Conservation (phyloP, 345 rosid species). For the Lenwebbia sp. region DNA sequence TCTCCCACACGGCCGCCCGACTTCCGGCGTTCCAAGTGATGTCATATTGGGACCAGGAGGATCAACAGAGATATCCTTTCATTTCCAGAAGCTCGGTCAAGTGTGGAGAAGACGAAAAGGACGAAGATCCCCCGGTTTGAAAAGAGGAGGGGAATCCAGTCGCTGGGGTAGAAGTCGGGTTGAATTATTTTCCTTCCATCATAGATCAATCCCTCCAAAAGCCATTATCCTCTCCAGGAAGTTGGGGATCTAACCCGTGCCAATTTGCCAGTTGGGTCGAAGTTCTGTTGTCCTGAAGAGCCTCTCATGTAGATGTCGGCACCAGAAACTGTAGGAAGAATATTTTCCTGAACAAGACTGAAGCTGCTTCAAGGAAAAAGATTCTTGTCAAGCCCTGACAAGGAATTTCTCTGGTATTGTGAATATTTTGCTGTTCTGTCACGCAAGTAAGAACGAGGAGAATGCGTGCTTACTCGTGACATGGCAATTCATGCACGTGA, state of each 20-base stretch:
- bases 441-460: not conserved
- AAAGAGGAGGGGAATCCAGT: conserved; percentile 66
- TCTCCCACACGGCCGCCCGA: conserved; percentile 23
- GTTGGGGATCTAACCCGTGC: not conserved
- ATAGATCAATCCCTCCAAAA: not conserved
- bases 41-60: conserved; percentile 80
- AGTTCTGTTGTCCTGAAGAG: not conserved
- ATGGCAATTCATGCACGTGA: not conserved
- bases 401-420: not conserved
- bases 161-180: conserved; percentile 49
- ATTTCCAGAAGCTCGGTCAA: conserved; percentile 39
- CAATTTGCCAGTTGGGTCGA: not conserved
- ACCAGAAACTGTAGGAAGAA: not conserved
- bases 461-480: not conserved
- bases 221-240: not conserved
- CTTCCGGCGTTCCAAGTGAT: conserved; percentile 22
- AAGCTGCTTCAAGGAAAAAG: not conserved
- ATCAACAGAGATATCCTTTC: conserved; percentile 74
- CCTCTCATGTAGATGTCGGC: not conserved
- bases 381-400: not conserved
- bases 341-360: not conserved
- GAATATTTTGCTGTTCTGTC: not conserved
- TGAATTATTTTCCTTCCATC: not conserved
- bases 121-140: conserved; percentile 14
- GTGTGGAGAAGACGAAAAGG: conserved; percentile 49